phyloP scores from a whole-genome alignment of 805 yeast genomes.

The Kodamaea leandrae region DNA sequence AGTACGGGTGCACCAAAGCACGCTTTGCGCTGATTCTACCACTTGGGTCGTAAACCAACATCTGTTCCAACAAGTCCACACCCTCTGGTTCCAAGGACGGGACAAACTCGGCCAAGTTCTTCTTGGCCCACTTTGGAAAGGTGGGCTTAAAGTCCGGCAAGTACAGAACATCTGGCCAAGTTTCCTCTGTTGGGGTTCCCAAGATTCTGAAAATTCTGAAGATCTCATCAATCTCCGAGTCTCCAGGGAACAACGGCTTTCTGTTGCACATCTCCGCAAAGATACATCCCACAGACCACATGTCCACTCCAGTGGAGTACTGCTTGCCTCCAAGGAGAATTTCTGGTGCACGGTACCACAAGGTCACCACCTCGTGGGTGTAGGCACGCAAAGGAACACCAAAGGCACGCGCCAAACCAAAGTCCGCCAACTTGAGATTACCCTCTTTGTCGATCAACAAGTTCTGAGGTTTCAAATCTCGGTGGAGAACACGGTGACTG shows the following conservation, averaged over 20 bases:
- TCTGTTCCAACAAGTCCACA: slow-evolving; percentile 71
- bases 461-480: slow-evolving; percentile 96
- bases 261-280: slow-evolving; percentile 98
- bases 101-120: slow-evolving; percentile 65
- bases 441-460: slow-evolving; percentile 93
- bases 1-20: slow-evolving; percentile 86
- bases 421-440: slow-evolving; percentile 64
- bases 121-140: slow-evolving; percentile 86
- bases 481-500: slow-evolving; percentile 87
- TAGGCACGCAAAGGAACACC: slow-evolving; percentile 97
- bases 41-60: slow-evolving; percentile 90
- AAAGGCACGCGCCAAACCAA: slow-evolving; percentile 94
- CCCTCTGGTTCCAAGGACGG: slow-evolving; percentile 84
- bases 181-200: slow-evolving; percentile 91
- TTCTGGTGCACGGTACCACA: slow-evolving; percentile 98
- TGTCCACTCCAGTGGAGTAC: slow-evolving; percentile 96
- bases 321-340: slow-evolving; percentile 94
- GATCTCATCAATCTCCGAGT: slow-evolving; percentile 95
- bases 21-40: slow-evolving; percentile 91
- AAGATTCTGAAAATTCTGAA: slow-evolving; percentile 86
- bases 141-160: slow-evolving; percentile 92
- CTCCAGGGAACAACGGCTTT: slow-evolving; percentile 94
- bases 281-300: slow-evolving; percentile 98
- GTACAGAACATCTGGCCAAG: slow-evolving; percentile 91
- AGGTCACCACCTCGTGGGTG: slow-evolving; percentile 96